Evolutionary conservation across 306 rosid genomes (phyloP), one percentile per base, ranked within the genome.

Genomic region (Lablab purpureus): DNA sequence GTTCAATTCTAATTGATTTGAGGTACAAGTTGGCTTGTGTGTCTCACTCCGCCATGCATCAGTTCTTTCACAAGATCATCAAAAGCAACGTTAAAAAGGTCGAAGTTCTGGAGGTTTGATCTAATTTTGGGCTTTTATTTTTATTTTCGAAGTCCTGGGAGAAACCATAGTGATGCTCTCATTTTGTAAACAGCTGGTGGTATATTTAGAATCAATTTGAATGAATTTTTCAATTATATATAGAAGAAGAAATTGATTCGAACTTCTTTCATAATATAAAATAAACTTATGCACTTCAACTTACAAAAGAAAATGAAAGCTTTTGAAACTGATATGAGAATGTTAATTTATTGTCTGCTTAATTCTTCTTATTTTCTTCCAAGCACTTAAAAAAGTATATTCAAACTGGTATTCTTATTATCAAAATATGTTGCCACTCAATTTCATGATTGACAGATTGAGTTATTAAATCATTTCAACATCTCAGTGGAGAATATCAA

Each of bases 401-500:
- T 4, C 43, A 62, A 30, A 30, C 68, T 62, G 17, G 11, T 49
- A 28, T 67, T 62, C 64, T 50, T 43, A 77, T 77, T 71, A 71
- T 76, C 72, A 73, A 63, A 54, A 52, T 75, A 71, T 28, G 8
- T 27, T 49, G 34, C 19, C 15, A 17, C 67, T 37, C 73, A 46
- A 75, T 68, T 75, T 71, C 70, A 71, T 71, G 69, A 76, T 76
- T 63, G 50, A 37, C n/a, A 65, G 27, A 64, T 65, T 21, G 60
- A 60, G 13, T 77, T 22, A 77, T 51, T 77, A 64, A 63, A 67
- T 23, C 56, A 72, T 67, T 51, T 79, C 80, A 71, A 64, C 27
- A 17, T 75, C 72, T 75, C 12, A 65, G 62, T 81, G 76, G 71
- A 78, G 86, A 83, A 78, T 78, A 36, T 78, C 73, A 67, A 78